phyloP scores from a whole-genome alignment of 2,329 filamentous ascomycete genomes.

The Didymella pinodella region DNA sequence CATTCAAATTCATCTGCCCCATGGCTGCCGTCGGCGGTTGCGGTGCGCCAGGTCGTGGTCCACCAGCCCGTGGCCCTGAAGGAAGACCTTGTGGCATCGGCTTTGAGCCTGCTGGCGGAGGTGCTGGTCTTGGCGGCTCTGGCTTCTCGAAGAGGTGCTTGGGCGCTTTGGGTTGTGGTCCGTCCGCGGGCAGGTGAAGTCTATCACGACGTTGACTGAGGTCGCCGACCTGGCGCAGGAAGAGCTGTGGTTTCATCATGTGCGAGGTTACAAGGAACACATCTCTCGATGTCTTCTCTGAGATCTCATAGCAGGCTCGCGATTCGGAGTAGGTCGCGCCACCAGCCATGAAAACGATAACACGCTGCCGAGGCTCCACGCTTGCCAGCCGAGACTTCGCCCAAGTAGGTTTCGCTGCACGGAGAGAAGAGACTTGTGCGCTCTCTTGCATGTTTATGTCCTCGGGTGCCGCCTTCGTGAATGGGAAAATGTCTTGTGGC shows the following conservation, averaged over 20 bases:
- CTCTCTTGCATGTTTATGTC: slow-evolving; percentile 64
- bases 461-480: slow-evolving; percentile 65
- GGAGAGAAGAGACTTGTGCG: slow-evolving; percentile 69
- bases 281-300: slow-evolving; percentile 75
- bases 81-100: slow-evolving; percentile 43
- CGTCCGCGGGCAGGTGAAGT: slow-evolving; percentile 81
- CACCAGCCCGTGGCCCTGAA: slow-evolving; percentile 37
- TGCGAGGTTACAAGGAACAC: slow-evolving; percentile 90
- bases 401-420: slow-evolving; percentile 94
- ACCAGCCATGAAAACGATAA: slow-evolving; percentile 94
- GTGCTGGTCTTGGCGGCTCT: slow-evolving; percentile 61
- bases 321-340: slow-evolving; percentile 94
- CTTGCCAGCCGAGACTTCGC: slow-evolving; percentile 78
- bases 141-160: slow-evolving; percentile 84
- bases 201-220: slow-evolving; percentile 76
- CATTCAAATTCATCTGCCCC: slow-evolving; percentile 45
- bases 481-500: slow-evolving; percentile 56
- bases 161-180: slow-evolving; percentile 81
- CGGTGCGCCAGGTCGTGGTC: slow-evolving; percentile 24
- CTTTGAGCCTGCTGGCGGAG: slow-evolving; percentile 59
- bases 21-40: slow-evolving; percentile 48
- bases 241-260: slow-evolving; percentile 87
- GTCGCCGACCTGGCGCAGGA: slow-evolving; percentile 82
- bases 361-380: slow-evolving; percentile 83
- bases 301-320: slow-evolving; percentile 86